A percentile compares a stretch with the other conserved stretches of the same genome.
Evolutionary conservation across 1,284 basidiomycete genomes (phyloP).

Genomic region (Apiotrichum sp.): DNA sequence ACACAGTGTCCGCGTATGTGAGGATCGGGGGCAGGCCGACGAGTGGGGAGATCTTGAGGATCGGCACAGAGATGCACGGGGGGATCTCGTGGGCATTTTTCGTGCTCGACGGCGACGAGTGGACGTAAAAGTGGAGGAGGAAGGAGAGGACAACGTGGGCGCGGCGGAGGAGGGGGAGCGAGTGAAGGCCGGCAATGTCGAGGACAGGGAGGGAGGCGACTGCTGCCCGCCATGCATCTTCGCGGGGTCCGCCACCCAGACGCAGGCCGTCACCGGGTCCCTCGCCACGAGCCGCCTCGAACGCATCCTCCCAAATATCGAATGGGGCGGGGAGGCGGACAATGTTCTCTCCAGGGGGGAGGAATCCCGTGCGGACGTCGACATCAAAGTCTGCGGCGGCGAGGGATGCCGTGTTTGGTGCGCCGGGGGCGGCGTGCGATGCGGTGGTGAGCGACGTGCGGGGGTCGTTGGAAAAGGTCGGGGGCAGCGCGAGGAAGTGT

Average conservation of each 20-base stretch:
- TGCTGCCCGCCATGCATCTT: constrained; percentile 58
- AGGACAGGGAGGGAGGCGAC: constrained; percentile 66
- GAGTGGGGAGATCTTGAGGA: constrained; percentile 65
- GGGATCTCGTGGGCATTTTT: constrained; percentile 54
- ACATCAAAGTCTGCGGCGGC: constrained; percentile 93
- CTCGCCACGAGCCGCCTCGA: constrained; percentile 50
- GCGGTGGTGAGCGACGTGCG: constrained; percentile 35
- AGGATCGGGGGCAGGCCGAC: constrained; percentile 83
- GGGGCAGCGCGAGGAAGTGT: constrained; percentile 64
- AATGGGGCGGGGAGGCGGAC: constrained; percentile 57
- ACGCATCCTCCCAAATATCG: constrained; percentile 62
- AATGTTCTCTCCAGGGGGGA: constrained; percentile 74
- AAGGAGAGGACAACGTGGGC: constrained; percentile 80
- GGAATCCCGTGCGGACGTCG: constrained; percentile 83
- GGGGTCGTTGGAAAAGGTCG: constrained; percentile 34
- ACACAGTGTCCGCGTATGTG: constrained; percentile 87
- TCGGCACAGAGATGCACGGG: constrained; percentile 65
- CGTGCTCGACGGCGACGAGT: constrained; percentile 52
- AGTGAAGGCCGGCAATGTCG: constrained; percentile 53
- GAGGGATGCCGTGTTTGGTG: constrained; percentile 70
- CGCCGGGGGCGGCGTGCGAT: constrained; percentile 35
- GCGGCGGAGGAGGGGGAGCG: constrained; percentile 63
- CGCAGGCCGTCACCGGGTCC: constrained; percentile 52
- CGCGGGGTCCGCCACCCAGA: constrained; percentile 53
- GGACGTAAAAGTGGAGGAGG: constrained; percentile 82